Evolutionary conservation across 176 grass and related monocot species (phyloP).

Genomic region (Aechmea fasciata): DNA sequence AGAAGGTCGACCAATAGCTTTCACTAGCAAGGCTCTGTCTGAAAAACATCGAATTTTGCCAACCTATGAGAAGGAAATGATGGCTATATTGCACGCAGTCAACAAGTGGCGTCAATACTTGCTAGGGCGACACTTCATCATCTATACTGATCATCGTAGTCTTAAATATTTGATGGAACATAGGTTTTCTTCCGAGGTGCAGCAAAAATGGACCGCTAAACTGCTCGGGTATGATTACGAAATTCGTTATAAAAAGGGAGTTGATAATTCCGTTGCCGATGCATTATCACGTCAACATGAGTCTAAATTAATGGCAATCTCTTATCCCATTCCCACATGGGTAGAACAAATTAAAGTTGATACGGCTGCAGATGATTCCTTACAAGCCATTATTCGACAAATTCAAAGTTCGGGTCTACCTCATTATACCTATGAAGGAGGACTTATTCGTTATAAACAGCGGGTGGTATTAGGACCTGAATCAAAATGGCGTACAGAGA

Average conservation of each 20-base stretch:
- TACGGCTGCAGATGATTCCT: background rate
- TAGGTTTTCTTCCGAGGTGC: background rate
- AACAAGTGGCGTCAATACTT: background rate
- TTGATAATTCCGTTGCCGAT: background rate
- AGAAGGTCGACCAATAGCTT: too few species aligned
- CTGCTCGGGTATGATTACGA: background rate
- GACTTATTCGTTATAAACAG: background rate
- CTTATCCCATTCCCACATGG: background rate
- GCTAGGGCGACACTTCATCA: background rate
- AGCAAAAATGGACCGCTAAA: background rate
- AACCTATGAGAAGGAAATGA: background rate
- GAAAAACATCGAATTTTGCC: background rate
- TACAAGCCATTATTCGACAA: background rate
- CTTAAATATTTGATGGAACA: background rate
- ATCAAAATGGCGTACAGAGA: background rate
- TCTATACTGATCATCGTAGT: background rate
- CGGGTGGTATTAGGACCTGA: background rate
- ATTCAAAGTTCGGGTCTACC: too few species aligned
- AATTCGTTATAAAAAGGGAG: background rate
- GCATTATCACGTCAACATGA: background rate
- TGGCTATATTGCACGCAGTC: background rate
- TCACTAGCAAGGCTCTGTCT: too few species aligned
- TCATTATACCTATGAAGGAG: background rate
- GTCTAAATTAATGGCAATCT: background rate
- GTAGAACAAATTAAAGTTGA: background rate